A percentile compares a stretch with the other conserved stretches of the same genome.
phyloP scores from a whole-genome alignment of 495 filamentous ascomycete species.

The Amorphotheca resinae region DNA sequence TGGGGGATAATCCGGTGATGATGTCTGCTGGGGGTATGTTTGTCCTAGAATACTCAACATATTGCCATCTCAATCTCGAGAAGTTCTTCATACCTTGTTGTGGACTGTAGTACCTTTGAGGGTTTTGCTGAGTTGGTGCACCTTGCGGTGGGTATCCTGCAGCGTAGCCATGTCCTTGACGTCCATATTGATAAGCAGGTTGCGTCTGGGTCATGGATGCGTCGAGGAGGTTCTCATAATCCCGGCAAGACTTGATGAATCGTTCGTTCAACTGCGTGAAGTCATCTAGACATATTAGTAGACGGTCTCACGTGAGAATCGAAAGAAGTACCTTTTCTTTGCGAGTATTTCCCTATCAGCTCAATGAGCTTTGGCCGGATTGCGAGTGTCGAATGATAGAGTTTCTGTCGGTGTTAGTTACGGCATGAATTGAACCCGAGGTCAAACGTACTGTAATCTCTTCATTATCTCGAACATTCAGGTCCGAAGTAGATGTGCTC shows the following conservation, averaged over 20 bases:
- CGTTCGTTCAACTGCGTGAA: constrained; percentile 98
- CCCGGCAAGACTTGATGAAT: constrained; percentile 94
- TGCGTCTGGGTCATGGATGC: constrained; percentile 87
- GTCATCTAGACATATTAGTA: constrained; percentile 49
- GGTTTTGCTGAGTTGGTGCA: constrained; percentile 45
- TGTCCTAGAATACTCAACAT: constrained; percentile 25
- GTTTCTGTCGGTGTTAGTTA: constrained; percentile 33
- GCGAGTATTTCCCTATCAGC: constrained; percentile 96
- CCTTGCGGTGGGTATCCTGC: constrained; percentile 35
- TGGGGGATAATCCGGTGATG: constrained; percentile 21
- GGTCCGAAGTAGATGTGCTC: constrained; percentile 85
- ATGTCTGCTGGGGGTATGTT: constrained; percentile 20
- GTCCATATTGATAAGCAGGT: constrained; percentile 37
- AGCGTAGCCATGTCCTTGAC: constrained; percentile 9
- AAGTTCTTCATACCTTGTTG: constrained; percentile 32
- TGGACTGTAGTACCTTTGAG: constrained; percentile 49
- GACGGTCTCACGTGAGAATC: background rate
- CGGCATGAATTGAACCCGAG: background rate
- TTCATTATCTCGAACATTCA: constrained; percentile 78
- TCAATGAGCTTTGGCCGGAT: constrained; percentile 97
- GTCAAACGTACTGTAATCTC: constrained; percentile 62
- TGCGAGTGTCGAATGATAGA: constrained; percentile 87
- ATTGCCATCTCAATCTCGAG: constrained; percentile 15
- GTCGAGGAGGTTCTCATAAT: constrained; percentile 92
- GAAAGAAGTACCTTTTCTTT: constrained; percentile 76